phyloP scores from a whole-genome alignment of 2,329 filamentous ascomycete genomes.

The Colletotrichum gigasporum region DNA sequence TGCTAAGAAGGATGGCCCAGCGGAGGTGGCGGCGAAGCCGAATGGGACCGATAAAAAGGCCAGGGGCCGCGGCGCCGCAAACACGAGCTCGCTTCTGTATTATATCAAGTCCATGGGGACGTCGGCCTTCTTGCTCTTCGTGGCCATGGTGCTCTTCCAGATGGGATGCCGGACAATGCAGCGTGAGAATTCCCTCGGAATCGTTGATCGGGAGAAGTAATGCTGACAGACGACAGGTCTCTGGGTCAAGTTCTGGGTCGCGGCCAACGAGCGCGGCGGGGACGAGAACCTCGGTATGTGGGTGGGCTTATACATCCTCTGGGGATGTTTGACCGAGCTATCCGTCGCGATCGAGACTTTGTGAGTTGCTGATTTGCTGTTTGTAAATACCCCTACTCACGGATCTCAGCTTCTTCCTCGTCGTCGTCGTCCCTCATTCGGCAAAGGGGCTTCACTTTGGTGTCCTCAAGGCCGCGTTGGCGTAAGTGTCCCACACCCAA shows the following conservation, averaged over 20 bases:
- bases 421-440: slow-evolving; percentile 17
- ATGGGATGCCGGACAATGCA: slow-evolving; percentile 16
- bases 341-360: neutral
- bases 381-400: neutral
- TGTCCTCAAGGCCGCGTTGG: slow-evolving; percentile 3
- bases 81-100: slow-evolving; percentile 11
- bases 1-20: neutral
- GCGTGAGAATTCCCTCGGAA: too few relatives aligned
- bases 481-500: neutral
- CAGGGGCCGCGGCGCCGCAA: neutral
- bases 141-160: slow-evolving; percentile 2
- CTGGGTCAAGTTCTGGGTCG: slow-evolving; percentile 25
- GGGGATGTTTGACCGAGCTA: slow-evolving; percentile 7
- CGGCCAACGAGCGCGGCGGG: neutral
- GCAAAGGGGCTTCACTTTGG: slow-evolving; percentile 27
- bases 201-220: too few relatives aligned
- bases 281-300: neutral
- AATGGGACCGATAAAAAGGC: neutral
- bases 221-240: neutral
- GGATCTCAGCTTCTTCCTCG: slow-evolving; percentile 3
- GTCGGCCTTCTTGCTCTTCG: neutral
- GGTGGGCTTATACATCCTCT: slow-evolving; percentile 18
- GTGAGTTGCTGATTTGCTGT: neutral
- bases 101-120: slow-evolving; percentile 17
- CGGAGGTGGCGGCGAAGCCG: neutral